These are phyloP conservation scores for Hymenoscyphus fructigenus DNA, from an alignment of 2,329 filamentous ascomycete genomes.

Conservation along the genomic window DNA sequence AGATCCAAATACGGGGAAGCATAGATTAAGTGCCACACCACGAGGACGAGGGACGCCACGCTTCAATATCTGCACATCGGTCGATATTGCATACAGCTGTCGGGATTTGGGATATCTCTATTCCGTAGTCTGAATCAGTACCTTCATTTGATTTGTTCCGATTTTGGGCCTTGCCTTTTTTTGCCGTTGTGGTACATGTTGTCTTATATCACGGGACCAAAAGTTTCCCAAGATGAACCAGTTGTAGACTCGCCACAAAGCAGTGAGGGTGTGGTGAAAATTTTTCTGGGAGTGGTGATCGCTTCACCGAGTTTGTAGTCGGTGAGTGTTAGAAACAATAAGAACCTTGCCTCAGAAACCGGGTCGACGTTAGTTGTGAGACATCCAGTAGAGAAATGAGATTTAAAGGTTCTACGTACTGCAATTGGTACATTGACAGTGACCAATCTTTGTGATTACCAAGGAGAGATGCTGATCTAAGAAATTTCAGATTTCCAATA, in stretches of 20 bases:
- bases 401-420: not conserved
- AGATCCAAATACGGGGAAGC: conserved; percentile 12
- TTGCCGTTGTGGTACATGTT: not conserved
- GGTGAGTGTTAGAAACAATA: not conserved
- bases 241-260: not conserved
- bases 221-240: not conserved
- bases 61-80: conserved; percentile 8
- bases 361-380: not conserved
- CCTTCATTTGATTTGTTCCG: not conserved
- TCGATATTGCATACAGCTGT: conserved; percentile 6
- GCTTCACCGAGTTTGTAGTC: not conserved
- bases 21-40: conserved; percentile 16
- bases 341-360: not conserved
- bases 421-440: not conserved
- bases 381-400: not conserved
- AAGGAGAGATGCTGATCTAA: not conserved
- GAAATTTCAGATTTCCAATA: not conserved
- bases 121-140: not conserved
- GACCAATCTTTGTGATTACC: too few relatives aligned
- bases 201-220: conserved; percentile 1
- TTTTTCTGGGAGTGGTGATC: not conserved
- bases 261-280: not conserved
- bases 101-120: not conserved
- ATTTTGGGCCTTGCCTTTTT: not conserved
- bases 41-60: conserved; percentile 13